Evolutionary conservation across 192 early-diverging fungal genomes (phyloP), one percentile per base, ranked within the genome.

Genomic region (Fimicolochytrium jonesii): DNA sequence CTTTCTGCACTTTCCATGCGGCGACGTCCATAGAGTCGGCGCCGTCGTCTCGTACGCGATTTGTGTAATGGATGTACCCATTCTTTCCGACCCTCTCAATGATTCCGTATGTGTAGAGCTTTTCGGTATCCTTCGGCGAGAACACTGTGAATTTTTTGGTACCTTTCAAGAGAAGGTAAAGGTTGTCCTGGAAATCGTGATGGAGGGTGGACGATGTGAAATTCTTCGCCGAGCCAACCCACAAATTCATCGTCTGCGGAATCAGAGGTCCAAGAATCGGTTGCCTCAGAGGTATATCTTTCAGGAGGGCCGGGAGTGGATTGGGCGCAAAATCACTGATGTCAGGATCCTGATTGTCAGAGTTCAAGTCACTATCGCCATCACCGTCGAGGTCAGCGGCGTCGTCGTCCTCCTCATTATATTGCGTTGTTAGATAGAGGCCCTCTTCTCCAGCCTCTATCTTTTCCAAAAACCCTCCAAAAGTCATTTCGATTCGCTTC

Each of bases 161-260:
- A 0, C 78, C 78, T 29, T 39, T 26, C 10, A 67, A 22, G 13
- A 80, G 69, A 3, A 69, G 29, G 56, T 80, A 80, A 23, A 80
- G 45, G 56, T 80, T 80, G 64, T 80, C 78, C 36, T 64, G 64
- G 46, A 62, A 78, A 34, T 80, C 78, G 53, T 80, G 75, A 49
- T 80, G 78, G 34, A 80, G 56, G 23, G 72, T 73, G 15, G 75
- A 70, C 20, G 76, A 72, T 2, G 63, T 59, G 6, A 67, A 61
- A 17, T 37, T 32, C 0, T 28, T 9, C 11, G 35, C 32, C 18
- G 43, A 31, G 25, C 78, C 78, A 5, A 80, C 59, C 78, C 78
- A 80, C 25, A 78, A 53, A 61, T 80, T 80, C 20, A 78, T 57
- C 45, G 71, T 66, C 48, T 75, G 71, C 11, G 72, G 75, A 17